Percentiles rank a stretch among this genome's conserved stretches.
Conservation (phyloP, 257 asterid genomes). For the Plantago major region DNA sequence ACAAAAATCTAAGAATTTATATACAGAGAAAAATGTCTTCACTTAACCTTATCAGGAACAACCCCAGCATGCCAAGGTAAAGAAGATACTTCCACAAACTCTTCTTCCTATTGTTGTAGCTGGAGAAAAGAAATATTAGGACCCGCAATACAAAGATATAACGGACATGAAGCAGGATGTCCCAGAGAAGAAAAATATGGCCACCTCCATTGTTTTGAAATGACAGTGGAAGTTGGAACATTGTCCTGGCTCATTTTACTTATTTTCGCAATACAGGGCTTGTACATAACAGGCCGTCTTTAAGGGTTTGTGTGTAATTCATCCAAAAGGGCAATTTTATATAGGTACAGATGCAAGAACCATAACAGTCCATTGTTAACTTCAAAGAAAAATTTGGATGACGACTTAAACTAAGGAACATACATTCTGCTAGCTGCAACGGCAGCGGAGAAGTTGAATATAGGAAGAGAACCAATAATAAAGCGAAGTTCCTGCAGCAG, state of each 20-base stretch:
- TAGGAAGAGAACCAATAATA: conserved; percentile 82
- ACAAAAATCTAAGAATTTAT: conserved; percentile 9
- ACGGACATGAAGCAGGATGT: not conserved
- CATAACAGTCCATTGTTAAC: conserved; percentile 1
- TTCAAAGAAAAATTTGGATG: conserved; percentile 4
- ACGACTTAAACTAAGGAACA: conserved; percentile 20
- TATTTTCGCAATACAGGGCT: no score
- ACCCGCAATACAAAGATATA: conserved; percentile 1
- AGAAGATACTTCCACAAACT: conserved; percentile 76
- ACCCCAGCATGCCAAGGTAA: conserved; percentile 66
- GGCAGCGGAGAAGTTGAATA: conserved; percentile 90
- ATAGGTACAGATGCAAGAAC: not conserved
- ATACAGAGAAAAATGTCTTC: conserved; percentile 16
- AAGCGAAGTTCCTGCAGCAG: conserved; percentile 91
- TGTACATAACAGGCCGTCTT: not conserved
- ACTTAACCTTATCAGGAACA: conserved; percentile 64
- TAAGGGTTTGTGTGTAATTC: not conserved
- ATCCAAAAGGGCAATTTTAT: not conserved
- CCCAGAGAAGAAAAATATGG: no score
- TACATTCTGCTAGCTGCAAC: conserved; percentile 91
- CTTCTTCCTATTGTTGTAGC: conserved; percentile 88
- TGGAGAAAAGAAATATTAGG: conserved; percentile 26
- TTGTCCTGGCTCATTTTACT: no score
- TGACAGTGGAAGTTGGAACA: no score
- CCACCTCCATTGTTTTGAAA: no score